Evolutionary conservation across 2,329 filamentous ascomycete genomes (phyloP), one percentile per base, ranked within the genome.

Genomic region (Talaromyces sp.): DNA sequence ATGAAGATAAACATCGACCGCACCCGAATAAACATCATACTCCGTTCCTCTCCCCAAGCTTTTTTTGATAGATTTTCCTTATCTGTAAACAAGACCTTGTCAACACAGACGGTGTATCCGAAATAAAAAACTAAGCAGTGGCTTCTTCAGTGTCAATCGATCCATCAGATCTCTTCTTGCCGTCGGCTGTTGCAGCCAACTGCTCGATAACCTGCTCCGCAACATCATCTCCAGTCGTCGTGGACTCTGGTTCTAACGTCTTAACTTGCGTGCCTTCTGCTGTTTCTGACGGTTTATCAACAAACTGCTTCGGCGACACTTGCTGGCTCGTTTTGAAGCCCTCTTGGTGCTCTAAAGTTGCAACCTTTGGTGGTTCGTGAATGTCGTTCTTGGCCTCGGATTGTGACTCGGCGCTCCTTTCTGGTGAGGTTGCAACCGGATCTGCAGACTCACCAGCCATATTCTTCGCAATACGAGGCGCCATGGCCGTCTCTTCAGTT

Each of bases 361-460:
- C 22, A 33, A 19, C 15, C 22, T 55, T 37, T 35, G 54, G 40
- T 8, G 15, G 39, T 51, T 51, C 41, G 7, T 56, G 45, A 3
- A 58, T 56, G 31, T 61, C 60, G 3, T 43, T 43, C 13, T 58
- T 60, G 21, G 64, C 41, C 7, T 60, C 35, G 28, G 63, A 57
- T 17, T 39, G 36, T 5, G 36, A 33, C 4, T 52, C 48, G 19
- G 21, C 15, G 33, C 19, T 25, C 13, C 39, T 52, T 7, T 52
- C 59, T 7, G 43, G n/a, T n/a, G 54, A 41, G 33, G 31, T 3
- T 7, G 8, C 22, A 45, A 54, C 22, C 3, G 73, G 69, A 56
- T 74, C 73, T 21, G 66, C 66, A 6, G 67, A 57, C 53, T 75
- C 73, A 22, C 68, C 71, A 13, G 68, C 68, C 5, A 63, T 65